These are phyloP conservation scores for Spiromastix sp. DNA, from an alignment of 2,329 filamentous ascomycete genomes.

Conservation along the genomic window DNA sequence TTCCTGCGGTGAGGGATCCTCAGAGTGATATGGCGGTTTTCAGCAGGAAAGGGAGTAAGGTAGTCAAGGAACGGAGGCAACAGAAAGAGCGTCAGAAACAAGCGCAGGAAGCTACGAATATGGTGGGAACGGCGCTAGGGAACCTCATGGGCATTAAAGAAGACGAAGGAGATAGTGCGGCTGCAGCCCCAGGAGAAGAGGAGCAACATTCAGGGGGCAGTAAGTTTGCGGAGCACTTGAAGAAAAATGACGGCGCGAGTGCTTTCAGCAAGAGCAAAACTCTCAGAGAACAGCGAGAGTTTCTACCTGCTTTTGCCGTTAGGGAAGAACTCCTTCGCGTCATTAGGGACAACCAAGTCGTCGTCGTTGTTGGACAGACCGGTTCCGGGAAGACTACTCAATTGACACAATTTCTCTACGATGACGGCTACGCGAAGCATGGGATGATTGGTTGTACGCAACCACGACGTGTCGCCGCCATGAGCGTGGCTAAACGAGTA, in stretches of 20 bases:
- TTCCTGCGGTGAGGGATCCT: constrained; percentile 82
- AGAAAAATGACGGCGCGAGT: constrained; percentile 75
- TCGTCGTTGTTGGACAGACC: constrained; percentile 94
- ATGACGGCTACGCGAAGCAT: constrained; percentile 80
- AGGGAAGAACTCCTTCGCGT: constrained; percentile 85
- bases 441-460: constrained; percentile 97
- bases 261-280: constrained; percentile 90
- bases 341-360: constrained; percentile 91
- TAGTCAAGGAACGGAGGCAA: constrained; percentile 83
- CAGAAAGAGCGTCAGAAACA: constrained; percentile 90
- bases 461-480: constrained; percentile 88
- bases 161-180: constrained; percentile 75
- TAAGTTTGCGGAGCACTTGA: constrained; percentile 87
- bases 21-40: constrained; percentile 99
- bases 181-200: constrained; percentile 63
- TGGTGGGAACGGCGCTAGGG: constrained; percentile 82
- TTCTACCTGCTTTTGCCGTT: constrained; percentile 88
- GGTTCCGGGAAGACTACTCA: constrained; percentile 97
- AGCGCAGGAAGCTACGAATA: constrained; percentile 86
- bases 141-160: constrained; percentile 96
- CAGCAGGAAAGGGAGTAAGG: constrained; percentile 84
- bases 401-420: constrained; percentile 87
- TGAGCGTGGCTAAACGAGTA: constrained; percentile 98
- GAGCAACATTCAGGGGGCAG: constrained; percentile 43
- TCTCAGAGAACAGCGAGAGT: constrained; percentile 82